Conservation (phyloP, 2,329 filamentous ascomycete species). For the Penicillium occitanis region DNA sequence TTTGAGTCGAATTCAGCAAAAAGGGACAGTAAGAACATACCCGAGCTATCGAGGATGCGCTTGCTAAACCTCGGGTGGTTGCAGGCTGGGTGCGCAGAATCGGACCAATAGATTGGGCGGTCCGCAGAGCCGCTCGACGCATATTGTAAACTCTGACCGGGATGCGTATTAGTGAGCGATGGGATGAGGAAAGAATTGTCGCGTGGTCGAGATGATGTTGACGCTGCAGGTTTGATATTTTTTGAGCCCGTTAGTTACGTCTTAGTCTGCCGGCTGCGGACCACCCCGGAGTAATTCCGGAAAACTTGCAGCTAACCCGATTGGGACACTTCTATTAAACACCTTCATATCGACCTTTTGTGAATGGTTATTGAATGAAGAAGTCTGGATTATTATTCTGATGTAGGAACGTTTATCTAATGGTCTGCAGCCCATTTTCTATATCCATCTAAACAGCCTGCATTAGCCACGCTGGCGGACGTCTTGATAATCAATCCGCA, state of each 20-base stretch:
- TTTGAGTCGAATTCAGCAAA: not conserved
- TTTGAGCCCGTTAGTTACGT: constrained; percentile 3
- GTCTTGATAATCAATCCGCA: constrained; percentile 85
- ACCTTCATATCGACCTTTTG: not conserved
- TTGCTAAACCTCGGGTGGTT: constrained; percentile 39
- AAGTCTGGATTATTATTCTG: not conserved
- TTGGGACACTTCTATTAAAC: not conserved
- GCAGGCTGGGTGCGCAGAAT: constrained; percentile 36
- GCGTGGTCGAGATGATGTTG: not conserved
- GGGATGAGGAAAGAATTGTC: too few species aligned
- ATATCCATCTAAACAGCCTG: constrained; percentile 86
- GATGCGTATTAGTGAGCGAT: not conserved
- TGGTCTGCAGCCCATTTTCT: constrained; percentile 67
- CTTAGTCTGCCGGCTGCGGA: constrained; percentile 11
- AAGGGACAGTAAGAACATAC: constrained; percentile 26
- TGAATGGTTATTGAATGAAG: not conserved
- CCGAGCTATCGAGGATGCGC: constrained; percentile 34
- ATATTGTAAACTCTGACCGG: constrained; percentile 26
- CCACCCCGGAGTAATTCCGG: constrained; percentile 6
- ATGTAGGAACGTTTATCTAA: not conserved
- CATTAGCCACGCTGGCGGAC: constrained; percentile 90
- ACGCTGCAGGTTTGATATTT: constrained; percentile 9
- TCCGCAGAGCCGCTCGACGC: constrained; percentile 44
- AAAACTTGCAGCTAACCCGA: constrained; percentile 2
- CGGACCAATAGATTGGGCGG: constrained; percentile 40